Conservation (phyloP, 805 yeast species). For the Candida oleophila region DNA sequence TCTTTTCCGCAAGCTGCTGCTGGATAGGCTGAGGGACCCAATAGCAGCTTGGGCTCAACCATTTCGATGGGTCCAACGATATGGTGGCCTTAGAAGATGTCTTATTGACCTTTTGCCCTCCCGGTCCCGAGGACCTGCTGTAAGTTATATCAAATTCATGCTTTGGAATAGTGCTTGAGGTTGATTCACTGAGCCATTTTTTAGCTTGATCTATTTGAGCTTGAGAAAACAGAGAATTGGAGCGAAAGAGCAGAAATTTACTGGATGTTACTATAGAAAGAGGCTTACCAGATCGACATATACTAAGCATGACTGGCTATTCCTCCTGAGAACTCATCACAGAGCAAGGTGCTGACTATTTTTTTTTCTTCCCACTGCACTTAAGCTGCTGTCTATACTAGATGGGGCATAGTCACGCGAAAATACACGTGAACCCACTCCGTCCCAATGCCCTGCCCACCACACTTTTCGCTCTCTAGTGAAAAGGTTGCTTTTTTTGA, state of each 20-base stretch:
- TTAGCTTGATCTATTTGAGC: conserved; percentile 33
- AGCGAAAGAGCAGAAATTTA: not conserved
- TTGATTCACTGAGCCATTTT: conserved; percentile 41
- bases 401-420: not conserved
- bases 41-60: conserved; percentile 41
- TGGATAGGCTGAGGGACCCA: conserved; percentile 64
- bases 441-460: too few species aligned
- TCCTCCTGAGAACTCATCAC: too few species aligned
- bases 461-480: not conserved
- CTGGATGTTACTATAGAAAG: not conserved
- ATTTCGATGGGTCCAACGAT: conserved; percentile 38
- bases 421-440: not conserved
- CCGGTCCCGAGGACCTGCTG: conserved; percentile 76
- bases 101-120: conserved; percentile 86
- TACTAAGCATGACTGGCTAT: not conserved
- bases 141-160: conserved; percentile 43
- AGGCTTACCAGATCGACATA: not conserved
- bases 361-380: not conserved
- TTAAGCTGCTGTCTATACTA: not conserved
- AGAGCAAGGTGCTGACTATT: not conserved
- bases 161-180: conserved; percentile 40
- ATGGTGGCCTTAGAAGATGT: conserved; percentile 67
- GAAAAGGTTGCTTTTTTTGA: not conserved
- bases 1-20: conserved; percentile 35
- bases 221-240: conserved; percentile 11